Evolutionary conservation across 352 stramenopile species (phyloP).

Genomic region (Phytopythium cucurbitacearum): DNA sequence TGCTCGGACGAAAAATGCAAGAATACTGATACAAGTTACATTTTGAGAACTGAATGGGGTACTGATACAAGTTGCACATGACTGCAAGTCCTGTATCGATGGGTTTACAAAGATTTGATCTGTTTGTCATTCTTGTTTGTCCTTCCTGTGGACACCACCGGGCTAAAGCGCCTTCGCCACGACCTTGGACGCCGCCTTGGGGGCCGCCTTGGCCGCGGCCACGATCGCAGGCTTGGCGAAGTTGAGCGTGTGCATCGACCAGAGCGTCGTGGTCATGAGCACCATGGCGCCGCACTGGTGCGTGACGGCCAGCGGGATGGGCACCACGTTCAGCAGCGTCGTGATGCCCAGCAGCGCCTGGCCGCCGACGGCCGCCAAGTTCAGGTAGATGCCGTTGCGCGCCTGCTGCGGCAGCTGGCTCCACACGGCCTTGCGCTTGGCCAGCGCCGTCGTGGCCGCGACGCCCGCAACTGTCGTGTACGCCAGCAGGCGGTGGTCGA

Average conservation of each 20-base stretch:
- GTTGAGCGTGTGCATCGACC: constrained; percentile 87
- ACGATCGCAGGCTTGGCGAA: constrained; percentile 63
- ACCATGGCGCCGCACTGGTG: constrained; percentile 97
- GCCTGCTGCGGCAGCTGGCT: constrained; percentile 77
- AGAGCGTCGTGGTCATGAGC: constrained; percentile 92
- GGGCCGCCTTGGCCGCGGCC: constrained; percentile 26
- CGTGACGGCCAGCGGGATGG: constrained; percentile 91
- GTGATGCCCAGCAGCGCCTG: constrained; percentile 95
- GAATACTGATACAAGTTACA: too few species aligned
- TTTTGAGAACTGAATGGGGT: too few species aligned
- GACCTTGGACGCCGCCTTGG: constrained; percentile 26
- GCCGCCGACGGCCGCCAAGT: constrained; percentile 56
- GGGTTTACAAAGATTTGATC: too few species aligned
- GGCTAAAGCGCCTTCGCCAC: too few species aligned
- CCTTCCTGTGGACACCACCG: too few species aligned
- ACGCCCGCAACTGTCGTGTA: constrained; percentile 85
- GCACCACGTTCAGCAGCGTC: constrained; percentile 96
- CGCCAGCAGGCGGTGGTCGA: constrained; percentile 96
- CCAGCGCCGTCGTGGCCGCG: constrained; percentile 59
- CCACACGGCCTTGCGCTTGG: constrained; percentile 75
- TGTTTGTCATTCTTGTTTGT: too few species aligned
- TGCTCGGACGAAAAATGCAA: too few species aligned
- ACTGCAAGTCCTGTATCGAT: too few species aligned
- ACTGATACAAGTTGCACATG: too few species aligned
- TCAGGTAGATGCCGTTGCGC: constrained; percentile 77